Conservation (phyloP, 148 eudicot species). For the Chenopodium berlandieri region DNA sequence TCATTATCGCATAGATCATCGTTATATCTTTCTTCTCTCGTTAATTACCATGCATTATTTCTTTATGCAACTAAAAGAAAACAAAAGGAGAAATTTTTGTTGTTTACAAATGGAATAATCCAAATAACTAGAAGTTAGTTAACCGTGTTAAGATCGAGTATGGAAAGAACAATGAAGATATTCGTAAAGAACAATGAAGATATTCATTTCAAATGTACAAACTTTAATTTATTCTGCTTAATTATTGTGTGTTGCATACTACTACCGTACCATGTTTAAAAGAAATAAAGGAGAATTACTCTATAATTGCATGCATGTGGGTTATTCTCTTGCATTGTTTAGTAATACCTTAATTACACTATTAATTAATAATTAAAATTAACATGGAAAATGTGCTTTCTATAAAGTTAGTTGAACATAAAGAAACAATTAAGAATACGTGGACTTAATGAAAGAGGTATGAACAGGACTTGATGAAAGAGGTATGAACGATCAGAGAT, state of each 20-base stretch:
- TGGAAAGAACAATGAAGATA: not conserved
- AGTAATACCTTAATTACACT: not conserved
- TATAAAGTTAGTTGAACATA: not conserved
- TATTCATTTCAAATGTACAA: conserved; percentile 14
- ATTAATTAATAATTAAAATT: not conserved
- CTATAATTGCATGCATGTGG: not conserved
- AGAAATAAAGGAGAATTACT: no score
- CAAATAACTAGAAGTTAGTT: not conserved
- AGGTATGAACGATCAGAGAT: no score
- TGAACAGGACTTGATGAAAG: not conserved
- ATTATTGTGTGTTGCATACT: no score
- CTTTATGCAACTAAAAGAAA: no score
- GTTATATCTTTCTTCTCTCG: no score
- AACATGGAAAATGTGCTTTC: not conserved
- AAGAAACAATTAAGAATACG: not conserved
- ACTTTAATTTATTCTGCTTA: not conserved
- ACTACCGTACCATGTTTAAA: no score
- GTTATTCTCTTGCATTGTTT: not conserved
- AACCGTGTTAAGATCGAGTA: conserved; percentile 21
- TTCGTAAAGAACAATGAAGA: not conserved
- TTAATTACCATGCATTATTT: no score
- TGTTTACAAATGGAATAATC: no score
- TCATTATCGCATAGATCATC: no score
- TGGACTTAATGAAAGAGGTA: not conserved
- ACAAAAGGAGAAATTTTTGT: no score